Conservation (phyloP, 805 yeast species). For the Yarrowia sp. region DNA sequence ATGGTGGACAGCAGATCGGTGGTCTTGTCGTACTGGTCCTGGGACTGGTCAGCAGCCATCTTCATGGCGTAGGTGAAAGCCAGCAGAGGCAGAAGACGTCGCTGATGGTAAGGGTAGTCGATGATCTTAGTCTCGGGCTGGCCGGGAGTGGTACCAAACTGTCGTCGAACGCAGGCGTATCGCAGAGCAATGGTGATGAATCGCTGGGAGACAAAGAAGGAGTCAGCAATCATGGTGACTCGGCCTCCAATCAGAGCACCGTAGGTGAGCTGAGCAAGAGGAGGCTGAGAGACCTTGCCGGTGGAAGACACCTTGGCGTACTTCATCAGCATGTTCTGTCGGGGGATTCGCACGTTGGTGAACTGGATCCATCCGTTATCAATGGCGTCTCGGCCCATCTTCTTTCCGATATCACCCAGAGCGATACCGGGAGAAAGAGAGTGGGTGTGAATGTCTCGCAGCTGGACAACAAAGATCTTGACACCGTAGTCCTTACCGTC, state of each 20-base stretch:
- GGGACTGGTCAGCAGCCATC: constrained; percentile 65
- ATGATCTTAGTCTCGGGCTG: constrained; percentile 68
- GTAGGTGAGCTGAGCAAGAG: constrained; percentile 83
- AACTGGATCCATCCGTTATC: constrained; percentile 98
- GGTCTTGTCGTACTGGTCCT: constrained; percentile 51
- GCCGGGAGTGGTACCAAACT: constrained; percentile 56
- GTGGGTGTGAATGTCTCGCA: constrained; percentile 67
- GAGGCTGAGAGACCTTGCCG: constrained; percentile 73
- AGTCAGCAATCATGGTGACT: constrained; percentile 84
- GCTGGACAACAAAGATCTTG: constrained; percentile 88
- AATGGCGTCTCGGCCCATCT: constrained; percentile 94
- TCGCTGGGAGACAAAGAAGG: constrained; percentile 75
- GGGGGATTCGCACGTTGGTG: constrained; percentile 77
- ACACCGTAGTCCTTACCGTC: constrained; percentile 88
- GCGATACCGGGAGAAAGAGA: constrained; percentile 73
- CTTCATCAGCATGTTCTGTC: constrained; percentile 76
- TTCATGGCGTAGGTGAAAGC: constrained; percentile 76
- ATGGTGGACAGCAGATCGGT: constrained; percentile 44
- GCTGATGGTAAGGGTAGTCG: constrained; percentile 87
- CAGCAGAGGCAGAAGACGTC: constrained; percentile 79
- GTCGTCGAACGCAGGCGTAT: constrained; percentile 87
- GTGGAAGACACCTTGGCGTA: constrained; percentile 66
- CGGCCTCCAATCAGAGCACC: constrained; percentile 87
- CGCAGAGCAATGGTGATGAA: constrained; percentile 81
- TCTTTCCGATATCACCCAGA: constrained; percentile 88